Evolutionary conservation across 2,329 filamentous ascomycete genomes (phyloP), one percentile per base, ranked within the genome.

Genomic region (Teratosphaeria epicoccoides): DNA sequence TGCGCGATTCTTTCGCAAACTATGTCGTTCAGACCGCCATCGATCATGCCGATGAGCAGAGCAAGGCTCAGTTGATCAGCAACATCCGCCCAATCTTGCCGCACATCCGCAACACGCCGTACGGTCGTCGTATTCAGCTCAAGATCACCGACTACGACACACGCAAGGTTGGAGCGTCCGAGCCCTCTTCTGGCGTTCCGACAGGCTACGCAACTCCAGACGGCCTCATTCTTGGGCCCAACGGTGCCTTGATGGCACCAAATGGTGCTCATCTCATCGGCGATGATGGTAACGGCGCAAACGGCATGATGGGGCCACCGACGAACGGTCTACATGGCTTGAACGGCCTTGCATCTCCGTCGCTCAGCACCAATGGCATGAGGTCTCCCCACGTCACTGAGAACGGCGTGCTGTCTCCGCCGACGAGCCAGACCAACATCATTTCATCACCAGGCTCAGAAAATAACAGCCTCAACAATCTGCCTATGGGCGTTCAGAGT

Each of bases 11-110:
- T 0, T 98, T 88, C 65, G 93, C 88, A 68, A 98, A 98, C 73
- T 98, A 98, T 64, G 93, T 98, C 58, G 87, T 98, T 37, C 93
- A 98, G 76, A 98, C 93, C 37, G 90, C 93, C 24, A 79, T 95
- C 59, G 90, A 95, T 63, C 90, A 88, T 64, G 81, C 87, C 11
- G 87, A 89, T 50, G 76, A 80, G 6, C 76, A 82, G 25, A 84
- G 82, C 66, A 89, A 91, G 71, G 73, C 77, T 53, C 81, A 81
- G 46, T 77, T 98, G 43, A 83, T 95, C 45, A 89, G 97, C 55
- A 77, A 80, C 29, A 89, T 97, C 62, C 87, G 89, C 37, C 88
- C 90, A 0, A 83, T 94, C 55, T 74, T 97, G 37, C 86, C 88
- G 3, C 76, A 81, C 43, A 94, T 97, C 57, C 88, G 90, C 57